Evolutionary conservation across 352 stramenopile species (phyloP), one percentile per base, ranked within the genome.

Genomic region (Elongisporangium anandrum): DNA sequence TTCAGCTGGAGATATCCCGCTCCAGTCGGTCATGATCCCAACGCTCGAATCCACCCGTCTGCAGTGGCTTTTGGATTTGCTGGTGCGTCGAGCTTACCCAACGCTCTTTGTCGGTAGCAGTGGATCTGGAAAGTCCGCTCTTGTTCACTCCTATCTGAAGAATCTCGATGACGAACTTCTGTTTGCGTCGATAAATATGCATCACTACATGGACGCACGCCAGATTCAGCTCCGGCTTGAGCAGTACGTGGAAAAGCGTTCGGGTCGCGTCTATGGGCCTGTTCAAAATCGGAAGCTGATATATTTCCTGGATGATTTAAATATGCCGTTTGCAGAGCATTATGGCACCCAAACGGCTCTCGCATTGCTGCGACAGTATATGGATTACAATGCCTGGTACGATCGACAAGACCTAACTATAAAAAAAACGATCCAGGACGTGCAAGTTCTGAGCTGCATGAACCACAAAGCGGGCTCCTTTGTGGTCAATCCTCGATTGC

Each of bases 311-410:
- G 90, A 97, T 60, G 90, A 97, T 55, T 56, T 97, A 15, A 97
- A 97, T 61, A 94, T 97, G 86, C 87, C 91, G 2, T 78, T 75
- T 20, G 70, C 90, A 0, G 91, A 97, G 58, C 65, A 77, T 34
- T 97, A 96, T 60, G 91, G 90, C 8, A 97, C 91, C 2, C 93
- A 98, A 56, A 96, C 92, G 0, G 76, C 92, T 0, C 77, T 97
- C 7, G 90, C 88, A 0, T 68, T 98, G 16, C 56, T 98, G 39
- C 77, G 92, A 2, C 92, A 97, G 64, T 94, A 87, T 63, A 95
- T 97, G 72, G 93, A 98, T 59, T 97, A 98, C 57, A 72, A 75
- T 13, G 78, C 82, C 19, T 97, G 90, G 90, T 98, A 94, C 57
- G 92, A 98, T 59, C 86, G 92, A 0, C 68, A 82, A 7, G 90